A percentile compares a stretch with the other conserved stretches of the same genome.
Conservation (phyloP, 192 early-diverging fungal species). For the Mortierella hygrophila region DNA sequence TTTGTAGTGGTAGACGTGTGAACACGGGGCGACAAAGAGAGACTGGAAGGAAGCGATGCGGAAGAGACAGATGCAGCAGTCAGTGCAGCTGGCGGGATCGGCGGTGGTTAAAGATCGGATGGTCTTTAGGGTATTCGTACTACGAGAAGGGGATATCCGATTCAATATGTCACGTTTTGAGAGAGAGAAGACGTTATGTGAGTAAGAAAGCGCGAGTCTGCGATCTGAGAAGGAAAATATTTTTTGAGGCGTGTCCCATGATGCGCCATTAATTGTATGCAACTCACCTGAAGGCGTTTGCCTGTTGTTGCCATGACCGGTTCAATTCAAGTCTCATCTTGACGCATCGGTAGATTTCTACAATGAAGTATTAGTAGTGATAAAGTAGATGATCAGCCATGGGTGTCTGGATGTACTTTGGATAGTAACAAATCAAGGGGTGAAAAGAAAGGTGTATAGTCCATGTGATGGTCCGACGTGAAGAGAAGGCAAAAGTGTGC, state of each 20-base stretch:
- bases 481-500: neutral
- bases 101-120: slow-evolving; percentile 64
- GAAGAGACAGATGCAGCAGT: slow-evolving; percentile 95
- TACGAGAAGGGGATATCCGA: slow-evolving; percentile 13
- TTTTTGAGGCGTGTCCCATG: neutral
- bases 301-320: slow-evolving; percentile 73
- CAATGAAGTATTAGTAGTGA: neutral
- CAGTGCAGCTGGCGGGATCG: slow-evolving; percentile 58
- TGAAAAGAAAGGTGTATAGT: neutral
- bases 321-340: slow-evolving; percentile 88
- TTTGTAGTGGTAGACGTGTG: slow-evolving; percentile 94
- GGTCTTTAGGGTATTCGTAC: slow-evolving; percentile 60
- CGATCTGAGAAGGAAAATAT: slow-evolving; percentile 9
- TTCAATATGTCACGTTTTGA: neutral
- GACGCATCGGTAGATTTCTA: slow-evolving; percentile 95
- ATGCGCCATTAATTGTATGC: neutral
- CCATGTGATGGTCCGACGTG: neutral
- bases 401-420: neutral
- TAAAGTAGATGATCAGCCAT: slow-evolving; percentile 1
- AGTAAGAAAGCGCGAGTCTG: neutral
- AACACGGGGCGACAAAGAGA: slow-evolving; percentile 93
- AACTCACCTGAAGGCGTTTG: slow-evolving; percentile 73
- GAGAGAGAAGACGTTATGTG: neutral
- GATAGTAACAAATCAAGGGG: neutral
- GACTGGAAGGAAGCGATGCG: slow-evolving; percentile 89